Conservation (phyloP, 805 yeast species). For the Ogataea saltuana region DNA sequence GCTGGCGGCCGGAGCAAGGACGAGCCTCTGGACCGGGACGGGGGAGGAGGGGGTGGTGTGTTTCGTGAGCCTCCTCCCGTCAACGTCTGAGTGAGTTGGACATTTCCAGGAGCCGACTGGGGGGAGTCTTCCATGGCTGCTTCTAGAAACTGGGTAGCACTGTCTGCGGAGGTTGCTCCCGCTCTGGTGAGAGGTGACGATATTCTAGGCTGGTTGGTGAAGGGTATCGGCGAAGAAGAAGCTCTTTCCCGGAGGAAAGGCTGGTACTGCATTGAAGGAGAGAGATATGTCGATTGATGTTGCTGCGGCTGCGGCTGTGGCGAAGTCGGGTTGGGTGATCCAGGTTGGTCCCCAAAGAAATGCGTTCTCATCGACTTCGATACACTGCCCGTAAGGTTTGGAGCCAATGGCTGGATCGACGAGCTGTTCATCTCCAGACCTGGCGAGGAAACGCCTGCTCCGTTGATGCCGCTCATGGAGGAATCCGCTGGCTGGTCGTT, state of each 20-base stretch:
- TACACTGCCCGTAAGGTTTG: constrained; percentile 56
- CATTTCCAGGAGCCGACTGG: constrained; percentile 2
- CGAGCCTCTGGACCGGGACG: constrained; percentile 17
- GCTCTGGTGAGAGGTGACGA: constrained; percentile 27
- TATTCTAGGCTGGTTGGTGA: constrained; percentile 16
- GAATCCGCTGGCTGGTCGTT: constrained; percentile 12
- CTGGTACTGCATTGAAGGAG: constrained; percentile 20
- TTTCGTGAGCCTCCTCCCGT: constrained; percentile 11
- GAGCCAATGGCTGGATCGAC: constrained; percentile 42
- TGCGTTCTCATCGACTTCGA: constrained; percentile 45
- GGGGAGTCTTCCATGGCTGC: constrained; percentile 25
- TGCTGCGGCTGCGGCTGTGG: constrained; percentile 10
- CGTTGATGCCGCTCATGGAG: constrained; percentile 14
- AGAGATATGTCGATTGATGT: constrained; percentile 6
- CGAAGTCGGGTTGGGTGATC: no score
- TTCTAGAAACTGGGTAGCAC: constrained; percentile 25
- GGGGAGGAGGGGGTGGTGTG: constrained; percentile 34
- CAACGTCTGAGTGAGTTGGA: no score
- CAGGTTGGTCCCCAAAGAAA: constrained; percentile 16
- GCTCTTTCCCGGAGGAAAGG: constrained; percentile 23
- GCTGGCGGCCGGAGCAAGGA: constrained; percentile 29
- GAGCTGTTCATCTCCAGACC: neutral
- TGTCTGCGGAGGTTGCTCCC: constrained; percentile 19
- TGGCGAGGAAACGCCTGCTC: constrained; percentile 12
- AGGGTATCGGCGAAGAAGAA: constrained; percentile 25